Percentiles rank a stretch among this genome's conserved stretches.
Conservation (phyloP, 2,329 filamentous ascomycete genomes). For the Ascochyta pisi region DNA sequence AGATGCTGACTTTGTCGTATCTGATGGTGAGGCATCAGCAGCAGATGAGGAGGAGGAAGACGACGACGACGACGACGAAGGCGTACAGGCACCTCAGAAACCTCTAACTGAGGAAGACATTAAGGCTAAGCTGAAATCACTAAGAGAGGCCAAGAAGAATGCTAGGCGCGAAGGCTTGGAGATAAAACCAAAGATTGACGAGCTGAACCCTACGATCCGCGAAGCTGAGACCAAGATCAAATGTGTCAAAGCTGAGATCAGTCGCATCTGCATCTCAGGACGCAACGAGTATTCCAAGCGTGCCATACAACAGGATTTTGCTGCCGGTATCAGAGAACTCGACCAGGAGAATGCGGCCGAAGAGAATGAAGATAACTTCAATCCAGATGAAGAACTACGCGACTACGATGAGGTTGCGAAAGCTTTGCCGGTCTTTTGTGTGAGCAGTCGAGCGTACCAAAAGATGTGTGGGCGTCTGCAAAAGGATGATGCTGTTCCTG, state of each 20-base stretch:
- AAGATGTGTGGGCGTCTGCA: conserved; percentile 63
- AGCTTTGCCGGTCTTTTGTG: conserved; percentile 68
- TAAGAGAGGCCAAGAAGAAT: conserved; percentile 54
- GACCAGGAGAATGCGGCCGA: conserved; percentile 63
- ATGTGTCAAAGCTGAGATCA: conserved; percentile 45
- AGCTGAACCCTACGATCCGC: conserved; percentile 37
- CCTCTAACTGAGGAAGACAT: conserved; percentile 53
- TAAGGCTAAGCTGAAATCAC: conserved; percentile 52
- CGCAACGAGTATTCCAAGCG: conserved; percentile 64
- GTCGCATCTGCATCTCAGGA: conserved; percentile 58
- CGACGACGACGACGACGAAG: conserved; percentile 18
- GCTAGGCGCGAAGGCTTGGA: conserved; percentile 42
- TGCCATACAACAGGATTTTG: conserved; percentile 66
- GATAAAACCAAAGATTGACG: conserved; percentile 40
- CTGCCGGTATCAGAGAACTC: conserved; percentile 65
- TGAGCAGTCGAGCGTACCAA: conserved; percentile 68
- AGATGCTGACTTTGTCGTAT: conserved; percentile 26
- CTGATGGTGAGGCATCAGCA: conserved; percentile 33
- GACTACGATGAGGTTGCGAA: conserved; percentile 65
- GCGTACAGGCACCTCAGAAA: conserved; percentile 29
- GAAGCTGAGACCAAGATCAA: conserved; percentile 39
- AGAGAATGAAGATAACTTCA: conserved; percentile 61
- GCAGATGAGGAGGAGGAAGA: conserved; percentile 34
- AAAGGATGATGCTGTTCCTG: conserved; percentile 60
- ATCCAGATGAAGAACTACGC: conserved; percentile 61